Evolutionary conservation across 345 rosid species (phyloP), one percentile per base, ranked within the genome.

Genomic region (Lenwebbia sp.): DNA sequence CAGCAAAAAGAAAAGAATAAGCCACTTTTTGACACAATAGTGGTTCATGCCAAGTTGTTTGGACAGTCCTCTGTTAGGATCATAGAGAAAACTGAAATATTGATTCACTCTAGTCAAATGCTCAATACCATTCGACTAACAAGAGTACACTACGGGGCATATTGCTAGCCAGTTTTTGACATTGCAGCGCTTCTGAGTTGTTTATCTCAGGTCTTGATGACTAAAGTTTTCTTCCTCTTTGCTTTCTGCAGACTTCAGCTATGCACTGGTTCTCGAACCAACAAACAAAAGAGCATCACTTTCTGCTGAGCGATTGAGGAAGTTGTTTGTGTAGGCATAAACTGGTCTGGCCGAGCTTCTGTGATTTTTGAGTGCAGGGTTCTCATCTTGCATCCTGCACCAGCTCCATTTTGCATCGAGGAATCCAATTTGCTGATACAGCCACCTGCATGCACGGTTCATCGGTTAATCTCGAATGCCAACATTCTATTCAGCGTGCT

Each of bases 201-300:
- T 84, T 7, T 40, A 33, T 84, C 54, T 82, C 33, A 11, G 12
- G 56, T 82, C 74, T 25, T 60, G 56, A 55, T 82, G 74, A 54
- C 81, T 84, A 33, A 33, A 70, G 25, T 83, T 49, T 15, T 60
- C 82, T 65, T 86, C 83, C 40, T 12, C 62, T 70, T 70, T 70
- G 47, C 54, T 41, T 8, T 22, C 26, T 90, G 92, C 95, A 97
- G 99, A 97, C 92, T 97, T 96, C 88, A 87, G 55, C 65, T 89
- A 95, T 83, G 99, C 99, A 10, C 91, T 95, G 82, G 97, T 98
- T 83, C 95, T 98, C 33, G 99, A 98, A 90, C 99, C 99, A 83
- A 96, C 96, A 90, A 97, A 97, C 87, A 96, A 95, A 90, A 89
- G 98, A 89, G 99, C 99, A 47, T 83, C 97, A 50, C 54, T 88